Evolutionary conservation across 108 stramenopile species (phyloP), one percentile per base, ranked within the genome.

Genomic region (Cyclotella choctawhatcheeana): DNA sequence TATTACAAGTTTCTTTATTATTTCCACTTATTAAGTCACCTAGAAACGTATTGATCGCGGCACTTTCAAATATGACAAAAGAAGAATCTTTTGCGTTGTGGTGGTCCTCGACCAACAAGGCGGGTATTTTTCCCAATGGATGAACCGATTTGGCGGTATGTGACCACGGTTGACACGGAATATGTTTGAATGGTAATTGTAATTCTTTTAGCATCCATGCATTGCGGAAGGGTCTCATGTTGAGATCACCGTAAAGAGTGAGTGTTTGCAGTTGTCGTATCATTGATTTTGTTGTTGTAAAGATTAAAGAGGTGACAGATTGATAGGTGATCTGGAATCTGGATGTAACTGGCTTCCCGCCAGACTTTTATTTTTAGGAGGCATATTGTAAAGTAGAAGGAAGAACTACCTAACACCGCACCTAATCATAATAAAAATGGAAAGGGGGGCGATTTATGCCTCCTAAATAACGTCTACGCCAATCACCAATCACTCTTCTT

Each of bases 191-290:
- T 1, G 77, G 63, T 0, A 84, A 29, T 0, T 75, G 69, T 17
- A 91, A 67, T 71, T 94, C 90, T 77, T 94, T 87, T n/a, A 94
- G 75, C 90, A 94, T 91, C 93, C 93, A 94, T 10, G 86, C 40
- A 59, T 86, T 85, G 1, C 93, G 90, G 66, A 91, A 91, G 24
- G 90, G 78, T 2, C 93, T 78, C 55, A 76, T 86, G 35, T 66
- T 75, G 14, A 86, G 81, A 53, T 84, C 71, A 1, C 88, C 89
- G 13, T 89, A 64, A 10, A 90, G 75, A 37, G 84, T 80, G 29
- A 83, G 54, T 13, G 51, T 56, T 5, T 67, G 81, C 58, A 68
- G 73, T 20, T 1, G 35, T 21, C 37, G 4, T 21, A 24, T 34
- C 2, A 21, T 21, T 2, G 1, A 29, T 60, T 60, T 35, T 60